Conservation (phyloP, 768 basidiomycete species). For the Plicaturopsis crispa region DNA sequence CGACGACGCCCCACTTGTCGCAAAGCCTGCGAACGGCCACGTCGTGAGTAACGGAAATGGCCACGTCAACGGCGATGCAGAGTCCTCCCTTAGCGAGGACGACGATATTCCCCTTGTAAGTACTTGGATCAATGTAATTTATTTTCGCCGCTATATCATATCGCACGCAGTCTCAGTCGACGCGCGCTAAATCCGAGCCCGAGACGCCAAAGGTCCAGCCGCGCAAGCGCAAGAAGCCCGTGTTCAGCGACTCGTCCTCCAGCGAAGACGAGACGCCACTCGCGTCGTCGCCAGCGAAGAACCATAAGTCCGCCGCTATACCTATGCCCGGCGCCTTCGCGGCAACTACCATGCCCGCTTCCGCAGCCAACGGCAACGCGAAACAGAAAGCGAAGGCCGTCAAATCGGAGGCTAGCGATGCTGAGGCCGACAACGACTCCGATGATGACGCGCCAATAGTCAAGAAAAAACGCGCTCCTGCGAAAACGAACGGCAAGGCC, state of each 20-base stretch:
- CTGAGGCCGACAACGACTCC: slow-evolving; percentile 24
- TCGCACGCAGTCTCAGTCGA: slow-evolving; percentile 45
- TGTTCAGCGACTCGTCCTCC: slow-evolving; percentile 45
- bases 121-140: slow-evolving; percentile 10
- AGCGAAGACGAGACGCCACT: slow-evolving; percentile 70
- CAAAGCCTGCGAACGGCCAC: slow-evolving; percentile 36
- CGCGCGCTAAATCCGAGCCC: slow-evolving; percentile 36
- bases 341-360: slow-evolving; percentile 25
- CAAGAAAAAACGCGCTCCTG: slow-evolving; percentile 34
- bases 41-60: slow-evolving; percentile 39
- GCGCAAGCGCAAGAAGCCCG: slow-evolving; percentile 55
- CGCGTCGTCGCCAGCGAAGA: slow-evolving; percentile 65
- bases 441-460: slow-evolving; percentile 35
- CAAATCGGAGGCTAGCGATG: slow-evolving; percentile 25
- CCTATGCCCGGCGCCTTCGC: slow-evolving; percentile 33
- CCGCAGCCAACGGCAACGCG: slow-evolving; percentile 31
- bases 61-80: slow-evolving; percentile 27
- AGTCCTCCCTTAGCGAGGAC: slow-evolving; percentile 56
- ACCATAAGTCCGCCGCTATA: slow-evolving; percentile 26
- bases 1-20: slow-evolving; percentile 47
- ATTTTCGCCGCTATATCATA: slow-evolving; percentile 11
- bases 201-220: slow-evolving; percentile 20
- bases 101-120: slow-evolving; percentile 68
- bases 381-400: slow-evolving; percentile 21
- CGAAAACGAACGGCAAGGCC: slow-evolving; percentile 38